Base-by-base conservation (phyloP, 2,329 filamentous ascomycete species). In the Bimuria novae-zelandiae region DNA sequence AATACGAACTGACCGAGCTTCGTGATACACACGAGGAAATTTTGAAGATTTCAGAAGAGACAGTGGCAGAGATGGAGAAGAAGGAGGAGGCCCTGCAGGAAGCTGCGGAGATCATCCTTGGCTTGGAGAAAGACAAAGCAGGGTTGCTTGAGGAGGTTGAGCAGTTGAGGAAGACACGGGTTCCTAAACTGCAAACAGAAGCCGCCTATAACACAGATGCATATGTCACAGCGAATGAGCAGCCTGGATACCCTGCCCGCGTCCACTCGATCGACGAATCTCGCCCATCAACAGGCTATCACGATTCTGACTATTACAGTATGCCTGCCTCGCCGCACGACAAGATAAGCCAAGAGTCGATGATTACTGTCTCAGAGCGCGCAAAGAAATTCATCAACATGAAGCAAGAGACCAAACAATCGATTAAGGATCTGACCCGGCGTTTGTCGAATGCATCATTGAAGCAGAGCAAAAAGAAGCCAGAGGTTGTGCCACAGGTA, bases 221-320 rank as follows among this genome's bases (percentile, higher is more conserved):
- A 19, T 59, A 65, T 41, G 60, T 59, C 10, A 58, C 45, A 29
- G 43, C 57, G 0, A 47, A 56, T 2, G 51, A 51, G 16, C 52
- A 37, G 10, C 12, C 14, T 5, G 12, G 14, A 21, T 62, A 57
- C 36, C 65, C 65, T 8, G 49, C 56, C n/a, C 62, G 62, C 16
- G 55, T 71, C 30, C 64, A 64, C 35, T 72, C 68, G 49, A 68
- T 72, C 22, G 68, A 73, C 32, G 71, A 71, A 36, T 65, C 67
- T 4, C 60, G 68, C 6, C 68, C 69, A n/a, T 70, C 70, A n/a
- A 73, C 70, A 8, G 68, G 64, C 30, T 64, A 72, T 40, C 67
- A 68, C 33, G 68, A 71, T 43, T 74, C 71, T 16, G 71, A 74
- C 40, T 74, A 74, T 48, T 74, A 70, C 54, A 73, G 70, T 42